Base-by-base conservation (phyloP, 2,329 filamentous ascomycete species). In the Verticillium tricorpus region DNA sequence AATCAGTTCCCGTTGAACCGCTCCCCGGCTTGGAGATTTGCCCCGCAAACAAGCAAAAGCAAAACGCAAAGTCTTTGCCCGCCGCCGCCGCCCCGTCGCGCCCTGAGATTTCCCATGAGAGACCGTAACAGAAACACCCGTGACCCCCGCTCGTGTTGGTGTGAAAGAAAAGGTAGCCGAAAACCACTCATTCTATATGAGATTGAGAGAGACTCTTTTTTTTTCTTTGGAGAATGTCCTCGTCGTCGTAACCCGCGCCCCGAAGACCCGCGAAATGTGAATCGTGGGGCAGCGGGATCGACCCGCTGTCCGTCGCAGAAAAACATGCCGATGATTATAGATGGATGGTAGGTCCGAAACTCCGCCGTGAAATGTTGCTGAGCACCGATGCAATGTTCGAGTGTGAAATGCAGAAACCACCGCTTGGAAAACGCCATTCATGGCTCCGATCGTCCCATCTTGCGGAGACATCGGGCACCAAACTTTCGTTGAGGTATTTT, bases 141-240 rank as follows among this genome's bases (percentile, higher is more conserved):
- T 70, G 68, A 71, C 69, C 72, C 67, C 71, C 66, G 71, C 25
- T 34, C 9, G 25, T 34, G 54, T 69, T 70, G 28, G 28, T 28
- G 69, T 72, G 63, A 52, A 60, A 65, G 61, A 35, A 39, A 65
- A 64, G 64, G 56, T 65, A 61, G 63, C 64, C 37, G 64, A 72
- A 72, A 73, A 71, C 74, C 71, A 76, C 74, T 77, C 73, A 74
- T 73, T 81, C 81, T 83, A 84, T 82, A 81, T 80, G 34, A 37
- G 34, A 56, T 58, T 75, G 77, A 74, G 69, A 74, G 72, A 73
- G 74, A 72, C 73, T 76, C 70, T 77, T 81, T 79, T 79, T 77
- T 79, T 79, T 77, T 74, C 77, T 77, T 74, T 31, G 56, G 37
- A 66, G 56, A 59, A 58, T 50, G 19, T 50, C 40, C 40, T 50